These are phyloP conservation scores for Penicillium vulpinum DNA, from an alignment of 2,329 filamentous ascomycete species.

Conservation along the genomic window DNA sequence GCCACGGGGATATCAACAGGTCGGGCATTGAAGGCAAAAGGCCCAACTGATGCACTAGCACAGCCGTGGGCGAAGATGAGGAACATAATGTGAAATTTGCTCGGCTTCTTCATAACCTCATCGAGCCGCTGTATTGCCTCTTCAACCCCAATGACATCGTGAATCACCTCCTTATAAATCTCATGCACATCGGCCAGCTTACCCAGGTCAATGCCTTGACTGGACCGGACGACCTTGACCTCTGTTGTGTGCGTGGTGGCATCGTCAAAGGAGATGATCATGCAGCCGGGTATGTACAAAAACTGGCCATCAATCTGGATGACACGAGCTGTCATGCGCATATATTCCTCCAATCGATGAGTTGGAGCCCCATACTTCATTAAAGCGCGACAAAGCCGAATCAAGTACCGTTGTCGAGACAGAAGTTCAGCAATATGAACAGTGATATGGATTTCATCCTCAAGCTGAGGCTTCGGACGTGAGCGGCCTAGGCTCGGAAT, in stretches of 20 bases:
- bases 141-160: conserved; percentile 49
- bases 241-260: conserved; percentile 48
- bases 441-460: conserved; percentile 59
- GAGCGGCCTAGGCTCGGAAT: conserved; percentile 22
- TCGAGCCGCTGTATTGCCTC: conserved; percentile 47
- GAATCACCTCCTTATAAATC: conserved; percentile 51
- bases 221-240: conserved; percentile 46
- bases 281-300: conserved; percentile 84
- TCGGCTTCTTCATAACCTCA: conserved; percentile 57
- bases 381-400: conserved; percentile 79
- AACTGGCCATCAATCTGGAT: conserved; percentile 88
- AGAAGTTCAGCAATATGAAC: conserved; percentile 68
- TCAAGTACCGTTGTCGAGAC: conserved; percentile 76
- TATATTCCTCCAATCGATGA: conserved; percentile 84
- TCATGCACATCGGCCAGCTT: conserved; percentile 47
- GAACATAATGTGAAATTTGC: conserved; percentile 55
- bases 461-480: conserved; percentile 20
- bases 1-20: conserved; percentile 76
- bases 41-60: conserved; percentile 73
- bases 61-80: conserved; percentile 70
- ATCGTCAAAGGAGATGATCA: conserved; percentile 85
- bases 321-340: conserved; percentile 85
- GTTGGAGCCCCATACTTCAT: conserved; percentile 92
- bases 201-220: conserved; percentile 46
- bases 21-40: conserved; percentile 75